Evolutionary conservation across 2,329 filamentous ascomycete genomes (phyloP), one percentile per base, ranked within the genome.

Genomic region (Tolypocladium nubicola): DNA sequence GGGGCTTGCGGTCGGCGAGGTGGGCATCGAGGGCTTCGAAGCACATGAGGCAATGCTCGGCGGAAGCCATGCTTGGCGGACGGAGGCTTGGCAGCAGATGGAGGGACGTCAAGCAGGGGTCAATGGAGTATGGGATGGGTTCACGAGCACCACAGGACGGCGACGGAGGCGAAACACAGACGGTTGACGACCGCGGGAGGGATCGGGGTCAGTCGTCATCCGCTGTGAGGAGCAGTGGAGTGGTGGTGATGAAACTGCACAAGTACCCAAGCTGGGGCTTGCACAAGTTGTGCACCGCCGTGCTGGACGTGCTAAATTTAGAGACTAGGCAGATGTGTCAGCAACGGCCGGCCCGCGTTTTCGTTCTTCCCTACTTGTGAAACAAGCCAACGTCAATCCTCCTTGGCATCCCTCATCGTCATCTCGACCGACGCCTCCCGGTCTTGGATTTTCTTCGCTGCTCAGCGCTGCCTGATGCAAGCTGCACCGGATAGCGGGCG

Each of bases 41-140:
- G 77, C 92, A 97, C 73, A 87, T 92, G 67, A 93, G 85, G 73
- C 92, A 97, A 74, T 97, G 93, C 59, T 86, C 87, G 65, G 83
- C 75, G 58, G 88, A 87, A 53, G 94, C 93, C 93, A 97, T 97
- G 63, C 50, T 53, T 14, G 13, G 56, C 58, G n/a, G 16, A 14
- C 55, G 26, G 50, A 7, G 30, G 30, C 6, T 30, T 30, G 41
- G 30, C 30, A 6, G 47, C 30, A 3, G 47, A n/a, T 11, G 47
- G 26, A n/a, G 26, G 30, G 47, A 50, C 19, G 26, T 26, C 47
- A 58, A 58, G 56, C 56, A 37, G 10, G 47, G 47, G 3, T 21
- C 47, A 50, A 4, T 10, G 47, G 30, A n/a, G 11, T 21, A 21
- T 19, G 19, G 47, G 19, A 50, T 30, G 30, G 2, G 19, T 14